These are phyloP conservation scores for Saturnispora quitensis DNA, from an alignment of 805 yeast species.

Conservation along the genomic window DNA sequence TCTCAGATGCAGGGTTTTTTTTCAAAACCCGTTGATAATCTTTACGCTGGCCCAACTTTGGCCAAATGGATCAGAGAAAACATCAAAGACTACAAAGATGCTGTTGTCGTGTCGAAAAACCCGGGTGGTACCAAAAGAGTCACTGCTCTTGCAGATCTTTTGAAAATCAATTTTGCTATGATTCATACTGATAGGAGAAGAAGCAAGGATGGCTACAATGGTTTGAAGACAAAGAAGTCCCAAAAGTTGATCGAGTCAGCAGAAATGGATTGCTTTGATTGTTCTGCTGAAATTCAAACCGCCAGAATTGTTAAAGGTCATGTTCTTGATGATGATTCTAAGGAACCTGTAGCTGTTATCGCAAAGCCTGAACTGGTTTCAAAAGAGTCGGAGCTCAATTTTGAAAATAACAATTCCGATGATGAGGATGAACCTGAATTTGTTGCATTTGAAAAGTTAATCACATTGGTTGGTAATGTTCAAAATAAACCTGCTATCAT, in stretches of 20 bases:
- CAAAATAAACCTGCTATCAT: slow-evolving; percentile 86
- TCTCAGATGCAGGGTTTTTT: slow-evolving; percentile 99
- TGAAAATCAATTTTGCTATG: slow-evolving; percentile 96
- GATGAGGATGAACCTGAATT: slow-evolving; percentile 72
- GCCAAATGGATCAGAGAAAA: slow-evolving; percentile 94
- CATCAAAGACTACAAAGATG: slow-evolving; percentile 72
- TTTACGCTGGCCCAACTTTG: slow-evolving; percentile 92
- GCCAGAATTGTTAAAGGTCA: slow-evolving; percentile 96
- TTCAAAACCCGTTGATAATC: slow-evolving; percentile 92
- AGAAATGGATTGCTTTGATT: slow-evolving; percentile 52
- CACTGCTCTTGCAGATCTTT: slow-evolving; percentile 93
- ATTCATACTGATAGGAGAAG: slow-evolving; percentile 97
- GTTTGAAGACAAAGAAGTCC: slow-evolving; percentile 32
- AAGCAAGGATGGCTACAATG: slow-evolving; percentile 50
- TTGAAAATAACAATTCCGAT: slow-evolving; percentile 76
- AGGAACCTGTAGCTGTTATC: slow-evolving; percentile 4
- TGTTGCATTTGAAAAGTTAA: slow-evolving; percentile 67
- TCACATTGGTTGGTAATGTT: slow-evolving; percentile 95
- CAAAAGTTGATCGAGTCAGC: slow-evolving; percentile 31
- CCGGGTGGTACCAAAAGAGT: slow-evolving; percentile 99
- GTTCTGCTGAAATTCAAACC: slow-evolving; percentile 79
- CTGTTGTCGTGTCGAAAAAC: slow-evolving; percentile 96
- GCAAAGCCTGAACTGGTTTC: slow-evolving; percentile 16
- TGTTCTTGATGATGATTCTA: slow-evolving; percentile 71
- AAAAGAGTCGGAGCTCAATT: slow-evolving; percentile 27